Base-by-base conservation (phyloP, 805 yeast species). In the Sporopachydermia lactativora region DNA sequence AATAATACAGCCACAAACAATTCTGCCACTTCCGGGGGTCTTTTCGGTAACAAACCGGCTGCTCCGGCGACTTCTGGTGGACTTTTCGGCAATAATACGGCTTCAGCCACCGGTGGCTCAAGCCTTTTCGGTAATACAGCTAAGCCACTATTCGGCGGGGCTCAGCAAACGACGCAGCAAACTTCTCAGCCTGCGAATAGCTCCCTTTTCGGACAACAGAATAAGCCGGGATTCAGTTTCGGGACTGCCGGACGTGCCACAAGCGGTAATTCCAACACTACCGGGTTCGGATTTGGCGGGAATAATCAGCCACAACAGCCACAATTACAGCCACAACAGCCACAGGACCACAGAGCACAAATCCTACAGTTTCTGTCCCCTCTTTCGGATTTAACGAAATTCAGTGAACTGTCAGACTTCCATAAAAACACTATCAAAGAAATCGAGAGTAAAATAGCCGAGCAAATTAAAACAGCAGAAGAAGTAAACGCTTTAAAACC, bases 71-170 rank as follows among this genome's bases (percentile, higher is more conserved):
- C 35, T 17, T 38, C 43, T 14, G 40, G 49, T 5, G 51, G 55
- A 3, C 41, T 47, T 16, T 53, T 54, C 45, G 59, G 46, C 8
- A 35, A 39, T 19, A 43, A 43, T 34, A 40, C 28, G 37, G 37
- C 40, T 16, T 34, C 18, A 19, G 42, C 36, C 40, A 24, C 42
- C 43, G 31, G 13, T n/a, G n/a, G n/a, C n/a, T 17, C 16, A 11
- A 28, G 16, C 37, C 43, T 2, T 34, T 34, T 6, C 17, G 36
- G 18, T 35, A 38, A 41, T 17, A 42, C 37, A 17, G 45, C 45
- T 4, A 17, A 24, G 31, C 31, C 31, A 8, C 31, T 15, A n/a
- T 36, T 36, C 18, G 38, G 38, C 18, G 18, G 18, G 16, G 18
- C 31, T n/a, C n/a, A n/a, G n/a, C n/a, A n/a, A n/a, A n/a, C n/a